phyloP scores from a whole-genome alignment of 2,329 filamentous ascomycete species.

The Fusarium temperatum region DNA sequence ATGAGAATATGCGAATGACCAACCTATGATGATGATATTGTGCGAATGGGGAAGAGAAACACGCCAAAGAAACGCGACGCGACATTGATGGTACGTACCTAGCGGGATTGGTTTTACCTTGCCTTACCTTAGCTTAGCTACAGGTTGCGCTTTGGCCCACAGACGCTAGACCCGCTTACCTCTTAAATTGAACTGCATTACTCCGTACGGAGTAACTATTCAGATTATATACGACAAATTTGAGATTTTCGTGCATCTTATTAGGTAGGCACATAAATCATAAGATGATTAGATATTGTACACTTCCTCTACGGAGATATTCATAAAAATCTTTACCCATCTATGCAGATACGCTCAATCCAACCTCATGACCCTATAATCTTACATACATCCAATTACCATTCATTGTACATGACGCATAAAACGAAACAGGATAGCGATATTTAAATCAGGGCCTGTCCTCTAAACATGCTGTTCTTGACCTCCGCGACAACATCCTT shows the following conservation, averaged over 20 bases:
- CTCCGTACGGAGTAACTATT: not conserved
- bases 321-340: slow-evolving; percentile 8
- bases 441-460: slow-evolving; percentile 75
- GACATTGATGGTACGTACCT: slow-evolving; percentile 37
- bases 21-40: slow-evolving; percentile 39
- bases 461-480: slow-evolving; percentile 86
- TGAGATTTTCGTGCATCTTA: not conserved
- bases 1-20: slow-evolving; percentile 4
- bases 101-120: not conserved
- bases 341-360: slow-evolving; percentile 6
- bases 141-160: slow-evolving; percentile 23
- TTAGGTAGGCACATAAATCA: not conserved
- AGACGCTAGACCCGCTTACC: not conserved
- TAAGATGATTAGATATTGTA: not conserved
- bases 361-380: slow-evolving; percentile 9
- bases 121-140: not conserved
- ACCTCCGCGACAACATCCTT: slow-evolving; percentile 93
- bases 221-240: not conserved
- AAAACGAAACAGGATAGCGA: not conserved
- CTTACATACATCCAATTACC: slow-evolving; percentile 24
- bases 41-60: slow-evolving; percentile 40
- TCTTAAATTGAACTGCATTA: not conserved
- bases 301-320: slow-evolving; percentile 16
- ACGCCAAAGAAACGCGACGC: slow-evolving; percentile 44
- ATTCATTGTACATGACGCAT: slow-evolving; percentile 36